Percentiles rank a stretch among this genome's conserved stretches.
Evolutionary conservation across 345 rosid species (phyloP).

Genomic region (Carallia brachiata): DNA sequence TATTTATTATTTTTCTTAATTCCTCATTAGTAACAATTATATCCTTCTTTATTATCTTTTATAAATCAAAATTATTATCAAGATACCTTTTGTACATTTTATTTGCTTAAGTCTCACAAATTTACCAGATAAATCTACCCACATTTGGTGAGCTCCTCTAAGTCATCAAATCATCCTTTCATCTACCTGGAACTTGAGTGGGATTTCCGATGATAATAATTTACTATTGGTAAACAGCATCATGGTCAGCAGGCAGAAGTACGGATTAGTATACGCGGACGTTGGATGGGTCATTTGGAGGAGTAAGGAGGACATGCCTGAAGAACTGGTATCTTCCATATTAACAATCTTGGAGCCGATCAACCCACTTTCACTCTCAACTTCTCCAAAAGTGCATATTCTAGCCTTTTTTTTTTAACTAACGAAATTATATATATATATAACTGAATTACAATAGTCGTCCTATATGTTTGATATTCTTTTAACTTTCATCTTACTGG

Average conservation of each 20-base stretch:
- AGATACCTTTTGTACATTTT: too few species aligned
- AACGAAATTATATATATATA: too few species aligned
- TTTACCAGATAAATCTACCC: too few species aligned
- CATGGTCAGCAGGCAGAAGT: constrained; percentile 31
- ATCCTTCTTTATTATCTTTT: too few species aligned
- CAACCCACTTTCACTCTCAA: constrained; percentile 33
- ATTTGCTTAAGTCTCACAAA: too few species aligned
- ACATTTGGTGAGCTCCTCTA: too few species aligned
- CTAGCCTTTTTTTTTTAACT: too few species aligned
- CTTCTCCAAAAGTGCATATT: constrained; percentile 26
- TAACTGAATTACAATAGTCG: too few species aligned
- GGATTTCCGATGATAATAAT: constrained; percentile 30
- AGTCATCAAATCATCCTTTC: constrained; percentile 6
- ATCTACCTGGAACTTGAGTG: constrained; percentile 24
- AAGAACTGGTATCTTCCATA: constrained; percentile 26
- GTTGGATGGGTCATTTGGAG: constrained; percentile 32
- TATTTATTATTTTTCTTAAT: too few species aligned
- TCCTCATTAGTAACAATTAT: too few species aligned
- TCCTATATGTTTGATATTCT: too few species aligned
- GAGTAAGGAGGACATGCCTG: constrained; percentile 26
- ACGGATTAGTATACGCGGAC: constrained; percentile 27
- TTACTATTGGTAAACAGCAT: constrained; percentile 32
- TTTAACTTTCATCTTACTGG: not conserved
- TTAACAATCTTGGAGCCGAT: constrained; percentile 30
- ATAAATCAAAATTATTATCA: too few species aligned